Base-by-base conservation (phyloP, 192 early-diverging fungal genomes). In the Helicostylum pulchrum region DNA sequence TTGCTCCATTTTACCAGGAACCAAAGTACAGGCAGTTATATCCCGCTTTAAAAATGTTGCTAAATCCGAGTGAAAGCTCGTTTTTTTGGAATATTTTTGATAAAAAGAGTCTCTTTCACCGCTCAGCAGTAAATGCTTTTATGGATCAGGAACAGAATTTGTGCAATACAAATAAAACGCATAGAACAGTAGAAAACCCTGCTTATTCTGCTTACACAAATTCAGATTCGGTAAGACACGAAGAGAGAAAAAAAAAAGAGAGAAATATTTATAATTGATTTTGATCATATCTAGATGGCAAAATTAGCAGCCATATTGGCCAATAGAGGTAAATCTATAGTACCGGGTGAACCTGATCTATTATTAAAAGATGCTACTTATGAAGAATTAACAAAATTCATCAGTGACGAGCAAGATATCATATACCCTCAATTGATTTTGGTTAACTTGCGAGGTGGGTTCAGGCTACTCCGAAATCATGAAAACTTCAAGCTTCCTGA, bases 221-320 rank as follows among this genome's bases (percentile, higher is more conserved):
- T 56, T 70, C 82, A 7, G 56, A 65, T n/a, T 77, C 78, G 53
- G 80, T 80, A 43, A 59, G 48, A 32, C 30, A 53, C 26, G 26
- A 26, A 26, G n/a, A n/a, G n/a, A n/a, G n/a, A n/a, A n/a, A n/a
- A n/a, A n/a, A n/a, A n/a, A n/a, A n/a, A n/a, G n/a, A 26, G 26
- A 26, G 26, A 2, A 26, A 26, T 2, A 26, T 34, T 15, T 7
- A 34, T 34, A 39, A 39, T 39, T 9, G 9, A 39, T 10, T 39
- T 9, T 39, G 9, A 39, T 39, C 1, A 34, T 50, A 50, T 20
- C 9, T 59, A 79, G 77, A 67, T 89, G 15, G 83, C 84, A 15
- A 78, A 80, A 58, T 53, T 91, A 3, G 83, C 80, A 30, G 80
- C 84, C 30, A 69, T 84, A 56, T 78, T 88, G 79, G 81, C 86